Conservation (phyloP, 768 basidiomycete species). For the Termitomyces sp. region DNA sequence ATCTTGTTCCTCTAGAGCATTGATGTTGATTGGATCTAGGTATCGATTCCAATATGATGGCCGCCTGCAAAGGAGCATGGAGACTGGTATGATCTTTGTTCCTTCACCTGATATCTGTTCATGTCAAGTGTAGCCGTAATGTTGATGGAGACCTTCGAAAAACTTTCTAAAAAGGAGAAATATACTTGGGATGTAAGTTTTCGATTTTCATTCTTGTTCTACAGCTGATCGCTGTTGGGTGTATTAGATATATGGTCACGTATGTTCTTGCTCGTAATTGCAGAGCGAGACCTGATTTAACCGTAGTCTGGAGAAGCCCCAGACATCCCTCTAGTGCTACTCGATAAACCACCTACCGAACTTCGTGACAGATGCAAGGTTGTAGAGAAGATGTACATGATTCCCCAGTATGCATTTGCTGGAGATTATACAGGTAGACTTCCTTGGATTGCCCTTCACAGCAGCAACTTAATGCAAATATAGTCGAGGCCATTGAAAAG, state of each 20-base stretch:
- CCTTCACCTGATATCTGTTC: not conserved
- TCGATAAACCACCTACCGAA: constrained; percentile 42
- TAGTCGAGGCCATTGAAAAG: constrained; percentile 62
- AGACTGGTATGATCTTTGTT: constrained; percentile 46
- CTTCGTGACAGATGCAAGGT: constrained; percentile 62
- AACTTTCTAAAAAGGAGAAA: constrained; percentile 59
- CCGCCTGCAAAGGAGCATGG: constrained; percentile 55
- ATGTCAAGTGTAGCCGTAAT: constrained; percentile 46
- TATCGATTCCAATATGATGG: constrained; percentile 74
- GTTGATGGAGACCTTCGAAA: constrained; percentile 69
- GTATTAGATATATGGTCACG: constrained; percentile 57
- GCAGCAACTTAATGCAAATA: constrained; percentile 2
- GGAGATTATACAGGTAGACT: constrained; percentile 57
- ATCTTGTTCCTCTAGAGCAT: not conserved
- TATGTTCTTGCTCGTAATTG: constrained; percentile 23
- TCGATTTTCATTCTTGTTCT: not conserved
- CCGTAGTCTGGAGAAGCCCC: constrained; percentile 60
- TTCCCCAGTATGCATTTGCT: constrained; percentile 64
- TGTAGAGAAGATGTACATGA: constrained; percentile 63
- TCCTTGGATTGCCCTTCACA: not conserved
- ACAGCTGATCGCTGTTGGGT: not conserved
- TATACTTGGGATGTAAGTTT: constrained; percentile 70
- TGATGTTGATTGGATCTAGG: constrained; percentile 24
- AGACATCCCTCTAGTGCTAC: constrained; percentile 47
- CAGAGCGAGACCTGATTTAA: not conserved